Evolutionary conservation across 2,329 filamentous ascomycete genomes (phyloP), one percentile per base, ranked within the genome.

Genomic region (Akanthomyces lecanii): DNA sequence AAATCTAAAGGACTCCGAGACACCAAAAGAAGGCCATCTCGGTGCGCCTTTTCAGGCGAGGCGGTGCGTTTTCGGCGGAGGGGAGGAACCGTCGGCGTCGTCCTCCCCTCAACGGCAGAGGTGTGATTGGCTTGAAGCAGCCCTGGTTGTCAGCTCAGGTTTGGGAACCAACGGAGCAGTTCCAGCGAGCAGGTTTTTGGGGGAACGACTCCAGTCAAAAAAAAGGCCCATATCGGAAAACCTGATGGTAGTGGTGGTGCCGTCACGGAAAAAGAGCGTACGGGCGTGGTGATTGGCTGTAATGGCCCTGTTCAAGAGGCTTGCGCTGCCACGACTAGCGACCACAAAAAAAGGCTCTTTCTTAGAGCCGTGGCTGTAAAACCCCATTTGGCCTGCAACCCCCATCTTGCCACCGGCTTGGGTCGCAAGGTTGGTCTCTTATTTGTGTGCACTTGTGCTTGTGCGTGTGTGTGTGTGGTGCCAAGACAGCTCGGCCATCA

Each of bases 201-300:
- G 18, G 10, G 8, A 30, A 30, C 28, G 28, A 33, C 7, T 36
- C 28, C 25, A 48, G 23, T 12, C 28, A 48, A 48, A 48, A 48
- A 30, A 30, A 30, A 6, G 45, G 23, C 45, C 23, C 45, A 36
- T 36, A 36, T 36, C 33, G 10, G 5, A 36, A 11, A 10, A 36
- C 33, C 36, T 55, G 36, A 7, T 30, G 21, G 16, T 55, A 6
- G 53, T 58, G 55, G 40, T 52, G 48, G 28, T 40, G 21, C 21
- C 42, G 56, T 58, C 45, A 45, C 33, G 33, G 56, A 16, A 50
- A 51, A 42, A 25, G 45, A 38, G 56, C 45, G 56, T 50, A 28
- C 45, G 30, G n/a, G 56, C 45, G 45, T 23, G 33, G 23, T 59
- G 56, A 59, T 59, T 59, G 56, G 56, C 45, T 23, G 56, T n/a